Base-by-base conservation (phyloP, 1,139 yeast genomes). In the Nadsonia starkeyi-henricii region DNA sequence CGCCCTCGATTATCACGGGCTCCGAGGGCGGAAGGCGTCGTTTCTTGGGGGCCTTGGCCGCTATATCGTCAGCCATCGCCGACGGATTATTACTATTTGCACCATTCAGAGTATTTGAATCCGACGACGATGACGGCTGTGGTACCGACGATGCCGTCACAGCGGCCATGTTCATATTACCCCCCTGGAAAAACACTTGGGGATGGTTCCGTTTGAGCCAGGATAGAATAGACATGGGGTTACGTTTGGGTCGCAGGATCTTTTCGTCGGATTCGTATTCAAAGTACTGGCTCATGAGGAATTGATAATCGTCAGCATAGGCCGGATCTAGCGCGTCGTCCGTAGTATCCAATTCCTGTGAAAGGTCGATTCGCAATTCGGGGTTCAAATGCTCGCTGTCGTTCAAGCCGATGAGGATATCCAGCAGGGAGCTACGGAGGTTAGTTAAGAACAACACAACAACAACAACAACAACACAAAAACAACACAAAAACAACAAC, bases 161-260 rank as follows among this genome's bases (percentile, higher is more conserved):
- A 4, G 42, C 28, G 7, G 28, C 42, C n/a, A 19, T 21, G 19
- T 36, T 17, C 41, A 20, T 20, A 33, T 33, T 33, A 33, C 39
- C 39, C 15, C 39, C 39, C 17, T 33, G 39, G 12, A 33, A 33
- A 15, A 55, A 51, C 13, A 58, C 54, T n/a, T 51, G 48, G 3
- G 62, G 59, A 43, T 55, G 60, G 47, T 58, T 57, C 20, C 62
- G 49, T 41, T 59, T 56, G 41, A 59, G 52, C 62, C 62, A 59
- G 37, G 59, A 60, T 13, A 53, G 44, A 23, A 58, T 48, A 18
- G 54, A 51, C 57, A 58, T 58, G 7, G 62, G 62, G 49, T 59
- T 59, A 17, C 55, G 52, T 20, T 52, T 50, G 12, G 49, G 44
- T 2, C 55, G 54, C 26, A 51, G 54, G 2, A 49, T 48, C 15